A percentile compares a stretch with the other conserved stretches of the same genome.
Evolutionary conservation across 192 early-diverging fungal genomes (phyloP).

Genomic region (Dispira parvispora): DNA sequence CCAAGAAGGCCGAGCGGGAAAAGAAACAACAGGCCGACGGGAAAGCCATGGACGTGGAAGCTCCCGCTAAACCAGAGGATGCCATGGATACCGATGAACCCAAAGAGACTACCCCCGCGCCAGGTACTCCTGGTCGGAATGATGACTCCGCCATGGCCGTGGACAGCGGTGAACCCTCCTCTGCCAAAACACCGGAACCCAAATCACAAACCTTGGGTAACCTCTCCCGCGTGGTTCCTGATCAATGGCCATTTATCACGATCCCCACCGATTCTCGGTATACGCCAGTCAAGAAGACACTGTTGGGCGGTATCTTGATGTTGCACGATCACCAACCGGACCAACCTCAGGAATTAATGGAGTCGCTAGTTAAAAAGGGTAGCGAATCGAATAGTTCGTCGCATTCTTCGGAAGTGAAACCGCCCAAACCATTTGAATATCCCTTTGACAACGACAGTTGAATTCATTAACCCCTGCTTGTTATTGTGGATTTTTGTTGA

Average conservation of each 20-base stretch:
- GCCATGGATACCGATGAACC: conserved; percentile 21
- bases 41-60: conserved; percentile 42
- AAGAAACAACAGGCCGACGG: background rate
- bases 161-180: background rate
- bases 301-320: conserved; percentile 68
- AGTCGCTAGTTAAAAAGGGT: conserved; percentile 25
- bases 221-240: conserved; percentile 70
- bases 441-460: conserved; percentile 43
- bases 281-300: conserved; percentile 65
- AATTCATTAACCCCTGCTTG: conserved; percentile 5
- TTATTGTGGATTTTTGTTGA: background rate
- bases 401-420: conserved; percentile 26
- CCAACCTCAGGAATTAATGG: conserved; percentile 72
- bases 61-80: conserved; percentile 13
- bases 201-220: conserved; percentile 50
- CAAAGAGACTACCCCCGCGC: background rate
- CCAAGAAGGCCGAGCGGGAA: conserved; percentile 48
- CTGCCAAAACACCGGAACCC: conserved; percentile 12
- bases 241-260: conserved; percentile 71
- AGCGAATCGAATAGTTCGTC: conserved; percentile 14
- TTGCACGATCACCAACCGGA: conserved; percentile 56
- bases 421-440: conserved; percentile 72
- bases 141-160: background rate
- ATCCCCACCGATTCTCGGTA: conserved; percentile 79
- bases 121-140: no score